Base-by-base conservation (phyloP, 495 filamentous ascomycete species). In the Neurospora pannonica region DNA sequence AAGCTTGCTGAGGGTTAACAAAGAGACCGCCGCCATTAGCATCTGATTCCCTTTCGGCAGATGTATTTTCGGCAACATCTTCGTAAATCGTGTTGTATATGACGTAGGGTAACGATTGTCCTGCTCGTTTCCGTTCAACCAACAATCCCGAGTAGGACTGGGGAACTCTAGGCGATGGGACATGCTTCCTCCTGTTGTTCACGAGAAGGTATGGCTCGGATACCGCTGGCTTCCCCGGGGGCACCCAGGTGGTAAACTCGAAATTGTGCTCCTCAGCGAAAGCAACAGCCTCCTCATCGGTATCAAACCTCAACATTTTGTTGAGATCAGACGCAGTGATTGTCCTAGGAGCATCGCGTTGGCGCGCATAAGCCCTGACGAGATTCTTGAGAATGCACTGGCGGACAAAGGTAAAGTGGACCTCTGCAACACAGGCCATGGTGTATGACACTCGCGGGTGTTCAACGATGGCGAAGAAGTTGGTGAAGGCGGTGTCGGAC, bases 351-450 rank as follows among this genome's bases (percentile, higher is more conserved):
- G 90, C 91, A 72, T 89, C 89, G 75, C 84, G 84, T 77, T 88
- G 89, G 77, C 88, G 88, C 5, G 90, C 88, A 72, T 87, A 87
- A 2, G 88, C 87, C 40, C 80, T 82, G 24, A 87, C 87, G 39
- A 98, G 88, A 3, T 90, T 88, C 73, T 90, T 90, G 62, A 98
- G 86, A 6, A 94, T 91, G 24, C 87, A 89, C 74, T 91, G 90
- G 28, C 96, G 93, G 34, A 98, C 85, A 19, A 89, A 84, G 71
- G 91, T 92, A 83, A 98, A 98, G 76, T 94, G 93, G 19, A 95
- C 91, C 79, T 98, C 95, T 3, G 95, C 94, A 46, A 97, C 91
- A 80, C 95, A 98, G 7, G 92, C 95, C 92, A 97, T 95, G 24
- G 95, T 87, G 81, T 97, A 98, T 0, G 95, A 93, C 2, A 94